Conservation (phyloP, 164 flowering plant genomes). For the Warburgia ugandensis region DNA sequence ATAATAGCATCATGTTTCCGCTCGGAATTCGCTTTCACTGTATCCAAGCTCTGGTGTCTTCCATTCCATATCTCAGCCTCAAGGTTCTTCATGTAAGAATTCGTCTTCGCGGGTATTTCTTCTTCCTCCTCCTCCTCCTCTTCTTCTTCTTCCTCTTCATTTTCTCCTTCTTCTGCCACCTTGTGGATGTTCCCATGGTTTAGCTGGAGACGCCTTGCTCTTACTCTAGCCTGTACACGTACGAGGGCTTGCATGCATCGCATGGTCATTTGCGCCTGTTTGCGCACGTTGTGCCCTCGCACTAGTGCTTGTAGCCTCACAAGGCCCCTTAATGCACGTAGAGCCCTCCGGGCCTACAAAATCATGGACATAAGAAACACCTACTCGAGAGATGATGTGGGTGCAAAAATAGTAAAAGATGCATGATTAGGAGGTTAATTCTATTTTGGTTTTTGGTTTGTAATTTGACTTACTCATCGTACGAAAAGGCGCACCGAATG, state of each 20-base stretch:
- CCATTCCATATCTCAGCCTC: conserved; percentile 28
- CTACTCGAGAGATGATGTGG: too few species aligned
- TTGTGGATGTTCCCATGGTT: conserved; percentile 34
- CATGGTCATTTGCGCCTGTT: conserved; percentile 98
- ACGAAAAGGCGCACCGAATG: too few species aligned
- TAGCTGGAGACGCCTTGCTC: conserved; percentile 62
- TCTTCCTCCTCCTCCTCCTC: conserved; percentile 3
- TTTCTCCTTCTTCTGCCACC: conserved; percentile 3
- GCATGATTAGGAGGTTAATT: too few species aligned
- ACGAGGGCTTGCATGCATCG: conserved; percentile 95
- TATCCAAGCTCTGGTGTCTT: conserved; percentile 30
- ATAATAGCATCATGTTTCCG: conserved; percentile 49
- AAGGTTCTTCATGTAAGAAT: conserved; percentile 10
- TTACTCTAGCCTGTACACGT: conserved; percentile 79
- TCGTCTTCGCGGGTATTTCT: conserved; percentile 3
- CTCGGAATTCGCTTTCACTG: conserved; percentile 27
- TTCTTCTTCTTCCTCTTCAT: conserved; percentile 21
- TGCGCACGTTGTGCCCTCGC: conserved; percentile 87
- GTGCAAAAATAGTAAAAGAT: too few species aligned
- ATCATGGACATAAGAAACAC: too few species aligned
- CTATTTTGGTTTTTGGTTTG: too few species aligned
- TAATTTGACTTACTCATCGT: too few species aligned
- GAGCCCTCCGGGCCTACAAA: conserved; percentile 74
- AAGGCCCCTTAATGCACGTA: conserved; percentile 84
- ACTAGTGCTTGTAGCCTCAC: conserved; percentile 95